phyloP scores from a whole-genome alignment of 2,329 filamentous ascomycete genomes.

The Neoascochyta sp. region DNA sequence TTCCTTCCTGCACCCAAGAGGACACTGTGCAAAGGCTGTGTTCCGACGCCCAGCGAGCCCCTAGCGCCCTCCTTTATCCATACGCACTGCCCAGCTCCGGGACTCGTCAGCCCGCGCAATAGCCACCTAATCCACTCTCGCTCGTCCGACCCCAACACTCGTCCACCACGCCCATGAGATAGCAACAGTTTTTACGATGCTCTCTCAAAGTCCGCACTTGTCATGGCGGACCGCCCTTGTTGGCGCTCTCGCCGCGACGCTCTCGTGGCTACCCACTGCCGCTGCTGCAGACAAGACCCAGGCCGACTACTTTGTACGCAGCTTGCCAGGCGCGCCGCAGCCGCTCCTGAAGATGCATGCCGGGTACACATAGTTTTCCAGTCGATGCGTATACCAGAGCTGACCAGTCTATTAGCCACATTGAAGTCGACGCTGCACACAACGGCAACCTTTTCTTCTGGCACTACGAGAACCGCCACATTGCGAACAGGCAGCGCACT shows the following conservation, averaged over 20 bases:
- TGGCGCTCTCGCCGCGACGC: constrained; percentile 28
- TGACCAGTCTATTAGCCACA: constrained; percentile 59
- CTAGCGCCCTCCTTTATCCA: too few species aligned
- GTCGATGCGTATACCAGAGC: neutral
- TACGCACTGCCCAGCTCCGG: constrained; percentile 9
- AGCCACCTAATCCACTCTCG: constrained; percentile 26
- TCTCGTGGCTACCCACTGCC: constrained; percentile 30
- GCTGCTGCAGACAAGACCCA: constrained; percentile 55
- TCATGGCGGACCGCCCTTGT: constrained; percentile 35
- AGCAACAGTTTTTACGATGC: constrained; percentile 27
- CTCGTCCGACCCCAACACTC: constrained; percentile 9
- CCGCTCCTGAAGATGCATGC: constrained; percentile 95
- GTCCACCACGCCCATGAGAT: constrained; percentile 29
- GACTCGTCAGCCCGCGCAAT: constrained; percentile 27
- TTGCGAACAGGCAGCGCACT: constrained; percentile 84
- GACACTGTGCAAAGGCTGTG: too few species aligned
- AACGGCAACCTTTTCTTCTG: constrained; percentile 98
- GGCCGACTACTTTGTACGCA: constrained; percentile 85
- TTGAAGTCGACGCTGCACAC: constrained; percentile 78
- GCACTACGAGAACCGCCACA: constrained; percentile 94
- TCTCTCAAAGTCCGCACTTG: constrained; percentile 23
- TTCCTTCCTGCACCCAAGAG: too few species aligned
- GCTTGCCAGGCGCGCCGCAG: constrained; percentile 77
- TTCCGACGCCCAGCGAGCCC: too few species aligned
- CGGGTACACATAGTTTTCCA: constrained; percentile 65